A percentile compares a stretch with the other conserved stretches of the same genome.
Conservation (phyloP, 108 stramenopile genomes). For the Seminavis robusta region DNA sequence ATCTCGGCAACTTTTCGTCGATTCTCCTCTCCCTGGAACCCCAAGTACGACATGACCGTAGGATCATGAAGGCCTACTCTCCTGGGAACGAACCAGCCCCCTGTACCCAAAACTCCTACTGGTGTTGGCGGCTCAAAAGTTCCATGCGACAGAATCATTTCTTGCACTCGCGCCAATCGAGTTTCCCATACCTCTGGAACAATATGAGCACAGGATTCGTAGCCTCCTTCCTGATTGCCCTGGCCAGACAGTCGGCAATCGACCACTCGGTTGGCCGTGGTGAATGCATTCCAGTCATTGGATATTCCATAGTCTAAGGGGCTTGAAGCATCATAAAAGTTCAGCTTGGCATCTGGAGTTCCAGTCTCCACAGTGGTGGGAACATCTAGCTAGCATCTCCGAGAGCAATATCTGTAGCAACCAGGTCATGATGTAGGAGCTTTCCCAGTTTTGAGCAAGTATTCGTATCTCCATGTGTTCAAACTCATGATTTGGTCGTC, state of each 20-base stretch:
- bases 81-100: slow-evolving; percentile 29
- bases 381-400: slow-evolving; percentile 29
- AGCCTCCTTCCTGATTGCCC: slow-evolving; percentile 3
- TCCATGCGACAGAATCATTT: not conserved
- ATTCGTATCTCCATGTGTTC: slow-evolving; percentile 38
- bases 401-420: slow-evolving; percentile 31
- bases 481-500: not conserved
- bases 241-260: slow-evolving; percentile 6
- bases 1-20: slow-evolving; percentile 17
- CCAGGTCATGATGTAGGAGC: slow-evolving; percentile 19
- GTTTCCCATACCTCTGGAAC: slow-evolving; percentile 14
- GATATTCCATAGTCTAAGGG: slow-evolving; percentile 7
- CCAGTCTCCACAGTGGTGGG: slow-evolving; percentile 29
- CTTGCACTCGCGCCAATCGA: not conserved
- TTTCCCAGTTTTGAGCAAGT: slow-evolving; percentile 32
- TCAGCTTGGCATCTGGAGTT: not conserved
- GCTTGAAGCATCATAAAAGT: slow-evolving; percentile 20
- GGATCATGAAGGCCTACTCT: slow-evolving; percentile 20
- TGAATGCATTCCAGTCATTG: not conserved
- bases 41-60: slow-evolving; percentile 23
- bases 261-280: not conserved
- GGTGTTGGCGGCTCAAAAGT: slow-evolving; percentile 7
- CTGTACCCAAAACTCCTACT: slow-evolving; percentile 29
- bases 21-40: slow-evolving; percentile 25
- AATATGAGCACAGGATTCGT: slow-evolving; percentile 32